Evolutionary conservation across 805 yeast species (phyloP), one percentile per base, ranked within the genome.

Genomic region (Pichia cephalocereana): DNA sequence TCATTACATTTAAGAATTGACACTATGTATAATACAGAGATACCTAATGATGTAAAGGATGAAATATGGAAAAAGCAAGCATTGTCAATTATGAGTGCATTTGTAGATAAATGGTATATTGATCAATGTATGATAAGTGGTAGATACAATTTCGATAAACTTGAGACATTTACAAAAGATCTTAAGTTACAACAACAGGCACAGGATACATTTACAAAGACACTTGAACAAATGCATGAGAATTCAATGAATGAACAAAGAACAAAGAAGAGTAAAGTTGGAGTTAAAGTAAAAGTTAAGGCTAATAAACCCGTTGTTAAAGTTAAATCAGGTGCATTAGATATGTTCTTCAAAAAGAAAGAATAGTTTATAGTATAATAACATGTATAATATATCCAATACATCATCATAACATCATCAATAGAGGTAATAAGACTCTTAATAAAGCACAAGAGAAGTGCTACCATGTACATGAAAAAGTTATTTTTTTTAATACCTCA

Each of bases 241-340:
- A 44, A 48, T 41, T 47, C 56, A 51, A 54, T 50, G 46, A 30
- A 23, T 39, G 28, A 46, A 44, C 40, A 38, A 61, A 43, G 54
- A 58, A 34, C 56, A 53, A 49, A 49, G 45, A 36, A 55, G 65
- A 38, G 17, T n/a, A 38, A 27, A 45, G 10, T 19, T 3, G 14
- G 19, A 2, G 23, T 19, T 8, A 37, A n/a, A 8, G 12, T 2
- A 4, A 18, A n/a, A 17, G 15, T 38, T 14, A 37, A 40, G 46
- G 63, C 28, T 64, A 62, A 5, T 23, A 23, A 30, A 71, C 70
- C 50, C 43, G 48, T 41, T 54, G 52, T 53, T 26, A 60, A 57
- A 37, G 79, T 78, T 3, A 77, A 77, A 1, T 68, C 70, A 2
- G 83, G 93, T 1, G 86, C 88, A 1, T 65, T 84, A 28, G 91